Conservation (phyloP, 805 yeast genomes). For the Ogataea angusta region DNA sequence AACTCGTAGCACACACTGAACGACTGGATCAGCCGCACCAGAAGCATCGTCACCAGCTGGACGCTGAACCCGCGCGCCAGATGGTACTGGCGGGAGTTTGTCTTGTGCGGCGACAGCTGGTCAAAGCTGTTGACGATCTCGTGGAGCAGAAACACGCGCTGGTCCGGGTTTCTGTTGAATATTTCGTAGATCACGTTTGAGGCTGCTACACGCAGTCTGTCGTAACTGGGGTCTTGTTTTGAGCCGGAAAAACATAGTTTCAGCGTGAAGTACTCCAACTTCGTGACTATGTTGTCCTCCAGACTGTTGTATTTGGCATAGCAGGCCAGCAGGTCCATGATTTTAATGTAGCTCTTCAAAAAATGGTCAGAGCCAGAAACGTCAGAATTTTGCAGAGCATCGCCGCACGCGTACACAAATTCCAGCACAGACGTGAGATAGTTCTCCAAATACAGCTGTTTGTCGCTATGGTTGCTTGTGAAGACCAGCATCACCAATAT, state of each 20-base stretch:
- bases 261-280: slow-evolving; percentile 52
- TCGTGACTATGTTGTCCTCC: slow-evolving; percentile 55
- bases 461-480: slow-evolving; percentile 39
- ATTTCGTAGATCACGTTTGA: slow-evolving; percentile 35
- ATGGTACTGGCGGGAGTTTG: slow-evolving; percentile 40
- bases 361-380: not conserved
- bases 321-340: slow-evolving; percentile 19
- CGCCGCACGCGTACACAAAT: slow-evolving; percentile 32
- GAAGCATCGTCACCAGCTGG: slow-evolving; percentile 45
- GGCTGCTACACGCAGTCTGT: slow-evolving; percentile 28
- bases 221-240: slow-evolving; percentile 25
- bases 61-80: slow-evolving; percentile 45
- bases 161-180: slow-evolving; percentile 44
- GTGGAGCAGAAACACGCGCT: slow-evolving; percentile 56
- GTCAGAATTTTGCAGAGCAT: slow-evolving; percentile 4
- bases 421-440: slow-evolving; percentile 40
- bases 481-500: slow-evolving; percentile 40
- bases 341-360: slow-evolving; percentile 5
- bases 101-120: slow-evolving; percentile 44
- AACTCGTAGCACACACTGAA: slow-evolving; percentile 17
- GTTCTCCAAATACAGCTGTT: slow-evolving; percentile 43
- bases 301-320: slow-evolving; percentile 20
- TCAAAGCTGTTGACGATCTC: slow-evolving; percentile 56
- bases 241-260: slow-evolving; percentile 38
- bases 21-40: slow-evolving; percentile 41